Conservation (phyloP, 805 yeast genomes). For the baker's yeast (Saccharomyces cerevisiae) region DNA sequence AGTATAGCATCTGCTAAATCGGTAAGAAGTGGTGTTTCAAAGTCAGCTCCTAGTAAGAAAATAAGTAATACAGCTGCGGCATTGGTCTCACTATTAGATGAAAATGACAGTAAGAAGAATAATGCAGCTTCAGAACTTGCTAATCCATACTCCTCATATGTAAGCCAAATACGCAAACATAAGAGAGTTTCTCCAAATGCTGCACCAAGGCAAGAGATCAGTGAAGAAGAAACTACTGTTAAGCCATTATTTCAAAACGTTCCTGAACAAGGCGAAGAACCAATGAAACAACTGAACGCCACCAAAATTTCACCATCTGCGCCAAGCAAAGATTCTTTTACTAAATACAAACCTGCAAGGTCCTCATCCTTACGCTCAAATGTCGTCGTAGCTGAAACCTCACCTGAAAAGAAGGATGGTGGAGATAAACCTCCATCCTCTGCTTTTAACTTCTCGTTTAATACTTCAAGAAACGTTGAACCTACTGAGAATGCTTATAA, state of each 20-base stretch:
- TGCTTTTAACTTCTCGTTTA: constrained; percentile 7
- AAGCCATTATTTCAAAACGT: constrained; percentile 1
- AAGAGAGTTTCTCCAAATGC: constrained; percentile 10
- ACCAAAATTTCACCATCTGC: not conserved
- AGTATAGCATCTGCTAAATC: constrained; percentile 1
- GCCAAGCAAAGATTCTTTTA: constrained; percentile 5
- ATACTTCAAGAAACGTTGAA: not conserved
- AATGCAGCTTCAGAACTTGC: constrained; percentile 22
- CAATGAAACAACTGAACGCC: not conserved
- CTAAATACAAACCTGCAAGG: constrained; percentile 31
- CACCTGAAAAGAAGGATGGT: constrained; percentile 6
- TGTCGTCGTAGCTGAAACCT: constrained; percentile 18
- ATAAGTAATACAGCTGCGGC: constrained; percentile 44
- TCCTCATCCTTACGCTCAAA: constrained; percentile 33
- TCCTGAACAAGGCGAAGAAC: not conserved
- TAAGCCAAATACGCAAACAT: constrained; percentile 9
- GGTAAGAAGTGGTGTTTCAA: constrained; percentile 1
- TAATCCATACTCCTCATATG: constrained; percentile 36
- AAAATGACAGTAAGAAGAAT: constrained; percentile 5
- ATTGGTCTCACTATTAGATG: constrained; percentile 37
- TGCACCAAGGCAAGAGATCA: not conserved
- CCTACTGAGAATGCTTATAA: constrained; percentile 7
- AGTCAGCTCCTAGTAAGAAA: constrained; percentile 16
- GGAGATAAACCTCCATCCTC: constrained; percentile 2
- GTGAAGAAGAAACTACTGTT: not conserved